These are phyloP conservation scores for Nakazawaea populi DNA, from an alignment of 805 yeast genomes.

Conservation along the genomic window DNA sequence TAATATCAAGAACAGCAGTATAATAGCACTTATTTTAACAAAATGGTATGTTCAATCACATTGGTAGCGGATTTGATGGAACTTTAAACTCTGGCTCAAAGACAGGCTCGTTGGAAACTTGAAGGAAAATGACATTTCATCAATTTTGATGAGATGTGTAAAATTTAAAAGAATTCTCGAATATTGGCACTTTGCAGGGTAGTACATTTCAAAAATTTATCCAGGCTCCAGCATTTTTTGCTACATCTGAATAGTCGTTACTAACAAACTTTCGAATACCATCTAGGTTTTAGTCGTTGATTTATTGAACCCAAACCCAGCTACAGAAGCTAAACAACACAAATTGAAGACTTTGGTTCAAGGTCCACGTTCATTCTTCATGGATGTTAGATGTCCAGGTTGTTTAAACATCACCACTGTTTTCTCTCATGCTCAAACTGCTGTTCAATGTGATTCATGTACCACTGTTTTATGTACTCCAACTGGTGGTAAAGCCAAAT, in stretches of 20 bases:
- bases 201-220: background rate
- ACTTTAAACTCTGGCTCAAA: too few relatives aligned
- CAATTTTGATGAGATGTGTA: background rate
- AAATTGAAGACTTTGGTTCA: constrained; percentile 97
- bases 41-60: background rate
- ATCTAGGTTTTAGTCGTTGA: constrained; percentile 94
- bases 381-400: constrained; percentile 99
- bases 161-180: background rate
- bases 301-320: constrained; percentile 96
- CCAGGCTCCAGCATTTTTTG: background rate
- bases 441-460: constrained; percentile 98
- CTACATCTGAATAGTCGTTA: too few relatives aligned
- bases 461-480: constrained; percentile 98
- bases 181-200: background rate
- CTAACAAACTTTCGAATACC: constrained; percentile 1
- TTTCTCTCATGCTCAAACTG: constrained; percentile 99
- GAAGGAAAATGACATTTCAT: too few relatives aligned
- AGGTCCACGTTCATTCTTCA: constrained; percentile 97
- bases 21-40: background rate
- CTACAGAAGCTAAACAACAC: constrained; percentile 94
- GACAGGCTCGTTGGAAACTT: too few relatives aligned
- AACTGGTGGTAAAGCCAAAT: constrained; percentile 99
- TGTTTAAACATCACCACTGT: constrained; percentile 99
- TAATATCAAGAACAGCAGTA: background rate
- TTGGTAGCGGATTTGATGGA: too few relatives aligned